Conservation (phyloP, 306 rosid genomes). For the Cyamopsis tetragonoloba region DNA sequence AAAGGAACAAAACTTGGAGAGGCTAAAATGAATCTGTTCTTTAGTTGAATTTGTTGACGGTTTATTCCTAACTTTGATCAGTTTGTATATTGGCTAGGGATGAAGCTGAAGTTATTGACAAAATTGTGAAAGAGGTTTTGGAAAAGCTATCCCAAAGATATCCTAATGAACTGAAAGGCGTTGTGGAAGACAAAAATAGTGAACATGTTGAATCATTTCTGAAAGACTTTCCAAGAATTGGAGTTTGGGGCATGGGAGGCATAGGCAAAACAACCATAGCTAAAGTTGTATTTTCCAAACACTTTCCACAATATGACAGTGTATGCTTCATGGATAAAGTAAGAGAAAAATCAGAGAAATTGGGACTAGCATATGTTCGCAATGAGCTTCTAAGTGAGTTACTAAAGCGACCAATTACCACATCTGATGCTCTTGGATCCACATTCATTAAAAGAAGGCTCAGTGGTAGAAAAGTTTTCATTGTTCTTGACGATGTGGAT, state of each 20-base stretch:
- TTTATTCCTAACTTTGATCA: no score
- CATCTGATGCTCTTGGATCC: background rate
- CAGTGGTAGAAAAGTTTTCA: background rate
- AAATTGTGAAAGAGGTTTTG: constrained; percentile 10
- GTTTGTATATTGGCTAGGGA: no score
- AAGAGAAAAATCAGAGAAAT: background rate
- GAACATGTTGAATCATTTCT: background rate
- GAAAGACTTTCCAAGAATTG: background rate
- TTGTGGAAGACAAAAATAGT: background rate
- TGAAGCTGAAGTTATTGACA: background rate
- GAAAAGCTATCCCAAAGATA: background rate
- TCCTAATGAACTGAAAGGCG: background rate
- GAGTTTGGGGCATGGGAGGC: constrained; percentile 32
- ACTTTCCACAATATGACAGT: background rate
- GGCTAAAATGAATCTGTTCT: no score
- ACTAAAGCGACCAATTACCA: background rate
- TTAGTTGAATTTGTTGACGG: no score
- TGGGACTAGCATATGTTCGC: background rate
- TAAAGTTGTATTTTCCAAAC: background rate
- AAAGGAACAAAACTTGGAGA: no score
- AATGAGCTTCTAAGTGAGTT: constrained; percentile 2
- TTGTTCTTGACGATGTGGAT: constrained; percentile 12
- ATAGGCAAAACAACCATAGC: constrained; percentile 28
- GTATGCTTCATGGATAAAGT: constrained; percentile 10
- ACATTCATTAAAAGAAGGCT: background rate